Base-by-base conservation (phyloP, 768 basidiomycete species). In the Kwoniella dejecticola region DNA sequence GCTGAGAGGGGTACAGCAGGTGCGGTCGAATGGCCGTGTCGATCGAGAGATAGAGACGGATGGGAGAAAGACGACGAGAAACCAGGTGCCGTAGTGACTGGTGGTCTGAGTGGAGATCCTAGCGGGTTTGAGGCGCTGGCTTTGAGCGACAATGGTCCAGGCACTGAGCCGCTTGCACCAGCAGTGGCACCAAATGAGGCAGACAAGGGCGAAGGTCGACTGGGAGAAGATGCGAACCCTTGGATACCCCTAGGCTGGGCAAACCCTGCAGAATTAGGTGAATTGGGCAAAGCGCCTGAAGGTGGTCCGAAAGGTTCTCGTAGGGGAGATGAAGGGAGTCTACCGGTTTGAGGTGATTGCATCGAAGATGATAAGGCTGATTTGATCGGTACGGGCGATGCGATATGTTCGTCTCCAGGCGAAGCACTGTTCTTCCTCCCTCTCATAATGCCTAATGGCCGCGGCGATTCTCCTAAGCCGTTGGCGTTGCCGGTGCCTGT, bases 171-270 rank as follows among this genome's bases (percentile, higher is more conserved):
- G 15, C 67, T 64, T 13, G 67, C 64, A 3, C 64, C 56, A 47
- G 83, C 79, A 12, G 85, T 85, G 0, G 83, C 61, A 1, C 64
- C 56, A 47, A 83, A 79, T 12, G 85, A 85, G 0, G 83, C 61
- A 1, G 75, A 68, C 7, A 71, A 53, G 13, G 66, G 65, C n/a
- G 69, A 71, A 27, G 65, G 73, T 47, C 64, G 72, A 80, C 21
- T 82, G 77, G 69, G 77, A 23, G 66, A 71, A 0, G 74, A 69
- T 19, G 71, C 69, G 50, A 73, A 73, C 33, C 50, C 61, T 19
- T 58, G 31, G 13, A 46, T n/a, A 50, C 64, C 48, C 21, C 46
- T 45, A 3, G 56, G 56, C 12, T 57, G 67, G 21, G 58, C 64
- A 48, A 75, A 75, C 8, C 74, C 74, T 29, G 64, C 58, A 1